These are phyloP conservation scores for Termitomyces sp. DNA, from an alignment of 768 basidiomycete genomes.

Conservation along the genomic window DNA sequence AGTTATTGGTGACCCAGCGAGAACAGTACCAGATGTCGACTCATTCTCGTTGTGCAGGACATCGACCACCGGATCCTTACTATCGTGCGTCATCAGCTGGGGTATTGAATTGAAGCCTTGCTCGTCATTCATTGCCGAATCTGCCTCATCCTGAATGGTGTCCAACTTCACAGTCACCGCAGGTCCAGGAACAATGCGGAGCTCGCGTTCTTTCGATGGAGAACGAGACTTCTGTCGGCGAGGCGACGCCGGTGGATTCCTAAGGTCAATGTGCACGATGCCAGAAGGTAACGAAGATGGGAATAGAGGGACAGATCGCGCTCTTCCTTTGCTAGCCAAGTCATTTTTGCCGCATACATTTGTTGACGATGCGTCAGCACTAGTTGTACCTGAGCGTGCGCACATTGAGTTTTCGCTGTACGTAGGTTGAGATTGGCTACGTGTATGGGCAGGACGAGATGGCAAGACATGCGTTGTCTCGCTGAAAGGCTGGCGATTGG, in stretches of 20 bases:
- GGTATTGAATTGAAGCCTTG: constrained; percentile 5
- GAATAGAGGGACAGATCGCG: constrained; percentile 42
- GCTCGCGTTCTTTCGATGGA: constrained; percentile 34
- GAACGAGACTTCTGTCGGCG: constrained; percentile 34
- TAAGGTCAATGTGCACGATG: constrained; percentile 34
- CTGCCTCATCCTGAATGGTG: constrained; percentile 17
- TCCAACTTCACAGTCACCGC: constrained; percentile 8
- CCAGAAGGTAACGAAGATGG: constrained; percentile 17
- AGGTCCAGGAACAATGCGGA: constrained; percentile 21
- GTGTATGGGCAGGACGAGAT: constrained; percentile 19
- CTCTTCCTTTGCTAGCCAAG: constrained; percentile 26
- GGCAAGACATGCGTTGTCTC: constrained; percentile 7
- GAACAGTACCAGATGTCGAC: background rate
- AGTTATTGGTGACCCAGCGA: background rate
- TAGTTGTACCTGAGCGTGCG: constrained; percentile 20
- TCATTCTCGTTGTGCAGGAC: background rate
- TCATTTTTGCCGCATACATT: constrained; percentile 11
- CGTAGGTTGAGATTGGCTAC: constrained; percentile 31
- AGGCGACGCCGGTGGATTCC: constrained; percentile 36
- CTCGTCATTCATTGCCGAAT: constrained; percentile 18
- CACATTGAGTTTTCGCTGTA: constrained; percentile 15
- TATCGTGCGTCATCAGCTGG: constrained; percentile 5
- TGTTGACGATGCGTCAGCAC: constrained; percentile 11
- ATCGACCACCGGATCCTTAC: background rate
- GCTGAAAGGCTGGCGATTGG: constrained; percentile 11